phyloP scores from a whole-genome alignment of 768 basidiomycete genomes.

The Strobilomyces dryophilus region DNA sequence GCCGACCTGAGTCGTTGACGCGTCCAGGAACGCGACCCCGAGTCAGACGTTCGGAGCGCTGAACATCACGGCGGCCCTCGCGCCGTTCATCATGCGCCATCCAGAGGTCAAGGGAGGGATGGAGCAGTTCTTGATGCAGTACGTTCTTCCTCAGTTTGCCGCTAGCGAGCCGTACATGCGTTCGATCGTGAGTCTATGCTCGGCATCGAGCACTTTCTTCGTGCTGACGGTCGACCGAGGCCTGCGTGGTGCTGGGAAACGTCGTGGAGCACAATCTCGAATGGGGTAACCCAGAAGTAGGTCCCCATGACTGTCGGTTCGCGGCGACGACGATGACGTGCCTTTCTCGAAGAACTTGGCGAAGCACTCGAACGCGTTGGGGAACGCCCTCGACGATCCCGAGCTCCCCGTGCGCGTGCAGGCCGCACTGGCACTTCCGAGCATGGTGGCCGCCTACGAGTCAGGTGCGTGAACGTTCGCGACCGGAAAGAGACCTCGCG shows the following conservation, averaged over 20 bases:
- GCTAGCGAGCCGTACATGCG: conserved; percentile 69
- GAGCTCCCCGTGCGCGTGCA: conserved; percentile 84
- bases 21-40: conserved; percentile 44
- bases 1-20: neutral
- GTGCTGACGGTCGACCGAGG: conserved; percentile 38
- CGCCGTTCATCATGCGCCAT: conserved; percentile 78
- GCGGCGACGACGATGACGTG: neutral
- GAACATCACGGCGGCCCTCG: conserved; percentile 75
- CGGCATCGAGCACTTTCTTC: neutral
- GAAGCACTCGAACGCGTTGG: conserved; percentile 60
- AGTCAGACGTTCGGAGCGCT: conserved; percentile 80
- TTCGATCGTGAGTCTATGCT: conserved; percentile 55
- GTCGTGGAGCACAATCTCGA: conserved; percentile 65
- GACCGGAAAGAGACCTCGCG: neutral
- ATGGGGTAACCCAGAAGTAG: conserved; percentile 62
- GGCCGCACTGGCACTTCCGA: conserved; percentile 74
- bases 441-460: conserved; percentile 63
- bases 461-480: conserved; percentile 43
- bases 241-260: conserved; percentile 76
- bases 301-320: conserved; percentile 3
- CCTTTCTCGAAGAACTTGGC: conserved; percentile 48
- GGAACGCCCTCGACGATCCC: conserved; percentile 66
- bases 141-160: conserved; percentile 71
- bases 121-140: conserved; percentile 71
- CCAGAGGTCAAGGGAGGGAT: conserved; percentile 74